Conservation (phyloP, 139 green algal genomes). For the Chara braunii region DNA sequence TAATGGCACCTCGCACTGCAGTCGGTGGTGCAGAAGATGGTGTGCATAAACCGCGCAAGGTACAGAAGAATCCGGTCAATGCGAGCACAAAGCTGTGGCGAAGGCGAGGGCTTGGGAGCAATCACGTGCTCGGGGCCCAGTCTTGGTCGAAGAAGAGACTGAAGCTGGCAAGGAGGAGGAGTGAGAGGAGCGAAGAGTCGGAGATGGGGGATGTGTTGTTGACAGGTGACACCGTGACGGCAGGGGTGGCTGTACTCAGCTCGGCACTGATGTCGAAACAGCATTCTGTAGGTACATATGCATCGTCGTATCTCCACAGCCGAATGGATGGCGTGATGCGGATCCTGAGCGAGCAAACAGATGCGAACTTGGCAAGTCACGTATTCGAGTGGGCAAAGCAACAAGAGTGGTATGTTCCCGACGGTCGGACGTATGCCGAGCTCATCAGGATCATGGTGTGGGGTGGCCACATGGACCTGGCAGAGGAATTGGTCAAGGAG, state of each 20-base stretch:
- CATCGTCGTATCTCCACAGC: no score
- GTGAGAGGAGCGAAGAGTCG: no score
- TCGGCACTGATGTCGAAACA: no score
- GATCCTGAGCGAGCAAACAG: no score
- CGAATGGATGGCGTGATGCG: no score
- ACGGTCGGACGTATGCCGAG: slow-evolving; percentile 17
- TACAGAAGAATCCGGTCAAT: background rate
- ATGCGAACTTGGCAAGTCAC: slow-evolving; percentile 10
- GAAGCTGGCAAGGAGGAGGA: slow-evolving; percentile 16
- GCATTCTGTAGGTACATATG: no score
- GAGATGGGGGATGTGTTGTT: no score
- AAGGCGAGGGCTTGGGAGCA: slow-evolving; percentile 13
- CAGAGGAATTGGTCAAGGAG: slow-evolving; percentile 13
- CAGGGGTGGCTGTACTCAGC: no score
- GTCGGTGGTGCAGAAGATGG: no score
- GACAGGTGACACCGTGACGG: no score
- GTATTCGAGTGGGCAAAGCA: slow-evolving; percentile 25
- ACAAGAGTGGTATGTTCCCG: slow-evolving; percentile 6
- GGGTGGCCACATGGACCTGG: slow-evolving; percentile 3
- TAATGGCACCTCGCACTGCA: no score
- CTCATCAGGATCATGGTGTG: slow-evolving; percentile 14
- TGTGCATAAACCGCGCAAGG: no score
- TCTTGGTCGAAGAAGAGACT: slow-evolving; percentile 15
- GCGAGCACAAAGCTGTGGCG: slow-evolving; percentile 29
- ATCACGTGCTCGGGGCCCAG: slow-evolving; percentile 10